Base-by-base conservation (phyloP, 176 grass and related monocot species). In the Cenchrus fungigraminus region DNA sequence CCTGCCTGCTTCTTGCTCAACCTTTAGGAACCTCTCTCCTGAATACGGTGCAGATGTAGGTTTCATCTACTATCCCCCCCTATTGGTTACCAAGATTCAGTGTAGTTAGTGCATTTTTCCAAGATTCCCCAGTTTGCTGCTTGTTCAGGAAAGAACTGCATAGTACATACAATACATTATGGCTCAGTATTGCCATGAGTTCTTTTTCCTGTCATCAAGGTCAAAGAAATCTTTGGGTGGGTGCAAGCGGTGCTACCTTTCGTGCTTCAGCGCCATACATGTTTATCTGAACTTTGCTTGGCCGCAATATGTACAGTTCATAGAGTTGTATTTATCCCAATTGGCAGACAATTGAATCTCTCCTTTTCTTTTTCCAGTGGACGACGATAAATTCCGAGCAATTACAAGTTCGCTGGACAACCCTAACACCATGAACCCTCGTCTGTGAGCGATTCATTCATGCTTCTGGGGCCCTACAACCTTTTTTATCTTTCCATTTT, bases 351-450 rank as follows among this genome's bases (percentile, higher is more conserved):
- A n/a, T n/a, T 9, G 1, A 84, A 54, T 77, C 61, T 19, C 46
- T 53, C 8, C n/a, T 83, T 70, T 19, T 22, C 65, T 80, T 80
- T 59, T 91, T 80, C 57, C 89, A 87, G 85, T 56, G 63, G 64
- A 84, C 11, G 76, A 84, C 57, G 57, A 13, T 57, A 84, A 84
- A 77, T 91, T 87, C 81, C 70, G 69, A 56, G 76, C 45, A 4
- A 40, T 84, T 34, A 77, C 89, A 76, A 80, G 32, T 70, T 87
- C 70, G 1, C 70, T 87, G 81, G 81, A 81, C 28, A 87, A 81
- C 11, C 63, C 34, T 87, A 76, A 74, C 1, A 55, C 14, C 34
- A 13, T 31, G 55, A 91, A 71, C 28, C 9, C 81, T 87, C 81
- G 89, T 69, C 74, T 84, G 46, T 91, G 89, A 87, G n/a, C n/a